Evolutionary conservation across 2,329 filamentous ascomycete genomes (phyloP).

Genomic region (Arachnomyces sp.): DNA sequence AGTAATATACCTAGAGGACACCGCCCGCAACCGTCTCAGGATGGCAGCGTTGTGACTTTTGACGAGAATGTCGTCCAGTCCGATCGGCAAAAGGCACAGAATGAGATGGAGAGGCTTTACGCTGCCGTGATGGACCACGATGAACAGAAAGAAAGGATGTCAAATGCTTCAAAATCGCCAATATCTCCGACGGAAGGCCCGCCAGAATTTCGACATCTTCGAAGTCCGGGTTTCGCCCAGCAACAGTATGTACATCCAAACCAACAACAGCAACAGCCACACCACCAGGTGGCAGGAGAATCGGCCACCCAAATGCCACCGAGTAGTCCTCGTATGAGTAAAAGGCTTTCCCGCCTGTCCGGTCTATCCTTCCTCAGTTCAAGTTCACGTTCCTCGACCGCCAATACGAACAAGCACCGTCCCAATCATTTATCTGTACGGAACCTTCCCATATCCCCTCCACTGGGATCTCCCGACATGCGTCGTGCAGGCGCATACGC

Average conservation of each 20-base stretch:
- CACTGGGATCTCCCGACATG: constrained; percentile 41
- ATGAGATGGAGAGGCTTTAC: constrained; percentile 84
- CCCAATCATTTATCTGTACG: constrained; percentile 39
- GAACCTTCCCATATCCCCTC: constrained; percentile 52
- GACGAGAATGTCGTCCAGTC: constrained; percentile 68
- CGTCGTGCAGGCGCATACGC: constrained; percentile 37
- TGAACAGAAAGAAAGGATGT: constrained; percentile 36
- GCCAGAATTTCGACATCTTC: constrained; percentile 24
- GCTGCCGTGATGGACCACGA: constrained; percentile 89
- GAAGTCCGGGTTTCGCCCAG: constrained; percentile 13
- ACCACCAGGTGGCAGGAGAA: constrained; percentile 5
- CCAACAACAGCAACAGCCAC: constrained; percentile 13
- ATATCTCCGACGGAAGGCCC: constrained; percentile 19
- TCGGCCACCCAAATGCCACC: constrained; percentile 14
- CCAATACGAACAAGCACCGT: constrained; percentile 36
- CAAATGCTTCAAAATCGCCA: constrained; percentile 16
- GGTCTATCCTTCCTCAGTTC: constrained; percentile 36
- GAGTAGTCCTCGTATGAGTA: constrained; percentile 25
- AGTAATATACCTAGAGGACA: constrained; percentile 26
- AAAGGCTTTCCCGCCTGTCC: constrained; percentile 32
- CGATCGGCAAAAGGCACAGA: constrained; percentile 67
- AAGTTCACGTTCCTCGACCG: constrained; percentile 31
- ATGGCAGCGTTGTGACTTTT: constrained; percentile 62
- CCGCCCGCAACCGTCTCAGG: constrained; percentile 36
- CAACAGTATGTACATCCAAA: constrained; percentile 8